A percentile compares a stretch with the other conserved stretches of the same genome.
phyloP scores from a whole-genome alignment of 306 rosid genomes.

The Rubus parviflorus region DNA sequence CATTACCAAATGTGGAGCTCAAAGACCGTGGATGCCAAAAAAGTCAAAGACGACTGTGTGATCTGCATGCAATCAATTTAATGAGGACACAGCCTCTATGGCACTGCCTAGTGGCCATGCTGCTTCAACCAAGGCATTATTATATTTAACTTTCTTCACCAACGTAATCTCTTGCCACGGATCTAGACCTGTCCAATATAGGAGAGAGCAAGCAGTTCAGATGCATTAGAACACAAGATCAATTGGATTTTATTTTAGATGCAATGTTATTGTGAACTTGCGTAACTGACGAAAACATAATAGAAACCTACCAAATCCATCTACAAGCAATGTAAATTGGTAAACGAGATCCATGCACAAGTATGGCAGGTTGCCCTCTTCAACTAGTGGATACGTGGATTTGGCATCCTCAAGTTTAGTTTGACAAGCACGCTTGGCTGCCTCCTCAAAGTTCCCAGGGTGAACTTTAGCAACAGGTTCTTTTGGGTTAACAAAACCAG shows the following conservation, averaged over 20 bases:
- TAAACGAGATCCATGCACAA: slow-evolving; percentile 96
- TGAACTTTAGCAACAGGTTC: slow-evolving; percentile 57
- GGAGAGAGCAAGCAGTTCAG: slow-evolving; percentile 19
- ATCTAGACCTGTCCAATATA: slow-evolving; percentile 62
- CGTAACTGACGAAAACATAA: slow-evolving; percentile 11
- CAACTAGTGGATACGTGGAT: slow-evolving; percentile 48
- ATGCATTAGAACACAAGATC: slow-evolving; percentile 6
- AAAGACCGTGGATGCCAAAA: background rate
- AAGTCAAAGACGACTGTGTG: slow-evolving; percentile 7
- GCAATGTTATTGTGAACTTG: slow-evolving; percentile 12
- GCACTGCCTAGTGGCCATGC: slow-evolving; percentile 99
- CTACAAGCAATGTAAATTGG: slow-evolving; percentile 80
- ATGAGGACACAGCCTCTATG: slow-evolving; percentile 87
- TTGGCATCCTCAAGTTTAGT: slow-evolving; percentile 67
- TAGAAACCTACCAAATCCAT: slow-evolving; percentile 79
- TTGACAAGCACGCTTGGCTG: slow-evolving; percentile 90
- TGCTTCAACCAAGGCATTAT: slow-evolving; percentile 83
- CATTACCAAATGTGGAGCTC: background rate
- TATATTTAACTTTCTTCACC: slow-evolving; percentile 86
- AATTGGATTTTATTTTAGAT: slow-evolving; percentile 7
- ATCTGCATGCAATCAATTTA: slow-evolving; percentile 16
- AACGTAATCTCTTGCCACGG: slow-evolving; percentile 93
- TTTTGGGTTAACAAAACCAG: slow-evolving; percentile 81
- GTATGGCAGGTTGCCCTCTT: slow-evolving; percentile 79
- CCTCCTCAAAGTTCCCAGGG: slow-evolving; percentile 73